A percentile compares a stretch with the other conserved stretches of the same genome.
These are phyloP conservation scores for Trypanosomatidae sp. DNA, from an alignment of 208 protist species.

Conservation along the genomic window DNA sequence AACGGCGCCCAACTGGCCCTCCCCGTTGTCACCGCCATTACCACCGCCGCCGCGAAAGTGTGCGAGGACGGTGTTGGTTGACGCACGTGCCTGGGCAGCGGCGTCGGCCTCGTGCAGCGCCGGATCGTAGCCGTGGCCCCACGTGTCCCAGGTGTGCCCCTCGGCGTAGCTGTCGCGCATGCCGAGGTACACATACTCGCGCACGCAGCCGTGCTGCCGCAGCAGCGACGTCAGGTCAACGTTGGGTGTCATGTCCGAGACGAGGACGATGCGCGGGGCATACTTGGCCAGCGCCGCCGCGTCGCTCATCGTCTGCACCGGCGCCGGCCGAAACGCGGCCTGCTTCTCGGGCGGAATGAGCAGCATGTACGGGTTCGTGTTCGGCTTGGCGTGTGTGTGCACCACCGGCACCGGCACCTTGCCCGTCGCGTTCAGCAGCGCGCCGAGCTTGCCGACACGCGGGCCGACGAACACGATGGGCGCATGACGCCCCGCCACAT, in stretches of 20 bases:
- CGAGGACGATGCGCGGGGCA: constrained; percentile 68
- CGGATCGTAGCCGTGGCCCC: constrained; percentile 31
- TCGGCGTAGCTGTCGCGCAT: constrained; percentile 76
- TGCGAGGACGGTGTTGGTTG: no score
- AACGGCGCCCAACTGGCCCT: no score
- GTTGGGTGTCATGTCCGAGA: constrained; percentile 79
- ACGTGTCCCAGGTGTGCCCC: constrained; percentile 75
- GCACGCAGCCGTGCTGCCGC: constrained; percentile 61
- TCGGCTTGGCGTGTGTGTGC: constrained; percentile 69
- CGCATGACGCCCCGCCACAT: constrained; percentile 32
- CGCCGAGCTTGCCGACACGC: constrained; percentile 61
- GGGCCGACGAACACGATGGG: constrained; percentile 78
- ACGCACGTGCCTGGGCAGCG: not conserved
- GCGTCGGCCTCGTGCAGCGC: not conserved
- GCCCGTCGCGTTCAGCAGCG: constrained; percentile 55
- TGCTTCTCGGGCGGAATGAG: constrained; percentile 75
- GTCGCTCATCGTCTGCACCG: constrained; percentile 75
- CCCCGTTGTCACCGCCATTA: no score
- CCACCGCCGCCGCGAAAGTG: no score
- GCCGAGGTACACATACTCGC: constrained; percentile 80
- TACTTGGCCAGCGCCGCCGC: constrained; percentile 77
- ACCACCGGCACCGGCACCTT: constrained; percentile 71
- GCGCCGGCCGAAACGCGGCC: constrained; percentile 62
- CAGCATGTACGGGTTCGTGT: constrained; percentile 76
- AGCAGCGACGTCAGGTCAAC: constrained; percentile 58